Base-by-base conservation (phyloP, 164 flowering plant genomes). In the Magnolia kwangsiensis region DNA sequence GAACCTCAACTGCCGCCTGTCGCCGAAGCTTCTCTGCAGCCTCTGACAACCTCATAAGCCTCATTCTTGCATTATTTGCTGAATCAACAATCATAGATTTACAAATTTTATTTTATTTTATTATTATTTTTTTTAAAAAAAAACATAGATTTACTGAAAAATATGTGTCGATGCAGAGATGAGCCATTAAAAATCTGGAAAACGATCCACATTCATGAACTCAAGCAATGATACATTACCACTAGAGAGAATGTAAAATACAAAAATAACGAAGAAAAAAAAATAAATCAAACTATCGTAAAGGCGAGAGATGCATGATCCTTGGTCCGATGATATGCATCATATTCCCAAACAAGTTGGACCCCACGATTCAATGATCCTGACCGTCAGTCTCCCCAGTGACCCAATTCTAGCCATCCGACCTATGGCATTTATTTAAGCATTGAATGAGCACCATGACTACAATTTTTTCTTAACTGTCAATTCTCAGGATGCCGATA, bases 51-150 rank as follows among this genome's bases (percentile, higher is more conserved):
- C 96, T 84, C 85, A 90, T 50, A 68, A 90, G 87, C 81, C 95
- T 88, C 84, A 83, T 77, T 76, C 98, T 89, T 49, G 95, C 90
- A 86, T 78, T 89, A 77, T 80, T 91, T 68, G 94, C 98, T 92
- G 84, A 67, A 84, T 71, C 31, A 80, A 73, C 16, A 66, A 73
- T 23, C 23, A 68, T 50, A 68, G 8, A 61, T 24, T 66, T 50
- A 51, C n/a, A n/a, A n/a, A n/a, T n/a, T n/a, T n/a, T n/a, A n/a
- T n/a, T n/a, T n/a, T n/a, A n/a, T n/a, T n/a, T n/a, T n/a, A n/a
- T n/a, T n/a, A n/a, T n/a, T n/a, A n/a, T n/a, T n/a, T n/a, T 51
- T 9, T 10, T 29, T 2, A 11, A 19, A 27, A 19, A 61, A 20
- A 59, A 7, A 10, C 19, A 59, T 49, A 64, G 67, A 19, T 64